Evolutionary conservation across 306 rosid genomes (phyloP), one percentile per base, ranked within the genome.

Genomic region (Rubus parviflorus): DNA sequence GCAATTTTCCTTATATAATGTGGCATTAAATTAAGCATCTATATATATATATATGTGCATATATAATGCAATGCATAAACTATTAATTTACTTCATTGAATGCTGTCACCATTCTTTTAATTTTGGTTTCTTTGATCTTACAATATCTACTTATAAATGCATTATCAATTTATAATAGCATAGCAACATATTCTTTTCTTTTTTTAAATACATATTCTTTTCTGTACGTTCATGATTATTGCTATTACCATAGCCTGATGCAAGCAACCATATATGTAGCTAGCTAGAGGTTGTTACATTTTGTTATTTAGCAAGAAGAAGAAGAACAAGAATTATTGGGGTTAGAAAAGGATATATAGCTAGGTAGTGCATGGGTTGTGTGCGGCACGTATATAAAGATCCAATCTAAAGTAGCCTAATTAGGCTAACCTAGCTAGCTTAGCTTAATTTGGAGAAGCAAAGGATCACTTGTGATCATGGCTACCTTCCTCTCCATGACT

Each of bases 381-480:
- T 48, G 82, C 56, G 56, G 85, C 85, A 82, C 79, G 85, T 77
- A 65, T 65, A 38, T 65, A 67, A 67, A 60, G 77, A 63, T 76
- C 72, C 54, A 76, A 38, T 48, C 52, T 10, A 74, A 45, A 10
- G 56, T 46, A 75, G 56, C 30, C 72, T 63, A 16, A 43, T 22
- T 49, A 79, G 38, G 61, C 25, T 64, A 19, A 40, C 42, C 9
- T 1, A 16, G 9, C 35, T 57, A 61, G 47, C 47, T 65, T 65
- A 65, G 70, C 14, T 3, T 40, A 19, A 19, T 65, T 41, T 65
- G 48, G 48, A 38, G 38, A 67, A 67, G 72, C 72, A 67, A 67
- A 20, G 53, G 37, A 67, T 43, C 72, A 67, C 53, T 67, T 67
- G 38, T 1, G 52, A 67, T 67, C 72, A 67, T 67, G 72, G 37